Percentiles rank a stretch among this genome's conserved stretches.
Evolutionary conservation across 495 filamentous ascomycete genomes (phyloP).

Genomic region (Hyaloscypha bicolor): DNA sequence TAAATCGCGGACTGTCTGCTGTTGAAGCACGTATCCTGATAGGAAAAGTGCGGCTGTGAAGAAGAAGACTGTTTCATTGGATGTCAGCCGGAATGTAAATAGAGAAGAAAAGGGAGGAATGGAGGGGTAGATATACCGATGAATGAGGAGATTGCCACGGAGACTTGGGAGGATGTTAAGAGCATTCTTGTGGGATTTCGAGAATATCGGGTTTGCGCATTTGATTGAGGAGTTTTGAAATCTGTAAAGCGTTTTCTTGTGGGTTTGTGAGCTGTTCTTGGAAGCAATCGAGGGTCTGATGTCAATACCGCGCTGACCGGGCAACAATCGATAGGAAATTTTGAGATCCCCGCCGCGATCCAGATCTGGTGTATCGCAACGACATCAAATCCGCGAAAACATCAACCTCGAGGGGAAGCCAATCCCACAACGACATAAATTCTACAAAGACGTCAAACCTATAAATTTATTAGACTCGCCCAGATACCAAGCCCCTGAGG

Average conservation of each 20-base stretch:
- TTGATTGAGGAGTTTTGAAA: not conserved
- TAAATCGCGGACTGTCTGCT: conserved; percentile 52
- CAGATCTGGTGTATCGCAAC: too few species aligned
- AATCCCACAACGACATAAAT: too few species aligned
- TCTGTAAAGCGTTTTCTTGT: not conserved
- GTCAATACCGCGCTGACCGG: conserved; percentile 17
- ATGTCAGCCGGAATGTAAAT: conserved; percentile 6
- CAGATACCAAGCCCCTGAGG: not conserved
- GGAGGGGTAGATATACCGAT: conserved; percentile 43
- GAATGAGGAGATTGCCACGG: conserved; percentile 48
- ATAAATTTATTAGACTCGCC: too few species aligned
- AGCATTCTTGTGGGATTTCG: conserved; percentile 38
- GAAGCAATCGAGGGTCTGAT: not conserved
- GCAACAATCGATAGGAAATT: conserved; percentile 25
- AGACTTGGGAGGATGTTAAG: conserved; percentile 55
- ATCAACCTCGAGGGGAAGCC: too few species aligned
- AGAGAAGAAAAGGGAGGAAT: not conserved
- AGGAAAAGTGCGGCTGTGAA: conserved; percentile 55
- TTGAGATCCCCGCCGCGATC: not conserved
- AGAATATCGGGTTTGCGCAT: not conserved
- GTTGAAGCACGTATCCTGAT: conserved; percentile 56
- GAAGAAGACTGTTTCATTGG: conserved; percentile 42
- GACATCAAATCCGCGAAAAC: too few species aligned
- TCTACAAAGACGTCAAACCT: too few species aligned
- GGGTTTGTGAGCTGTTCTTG: not conserved